Base-by-base conservation (phyloP, 192 early-diverging fungal genomes). In the Chytriomyces hyalinus region DNA sequence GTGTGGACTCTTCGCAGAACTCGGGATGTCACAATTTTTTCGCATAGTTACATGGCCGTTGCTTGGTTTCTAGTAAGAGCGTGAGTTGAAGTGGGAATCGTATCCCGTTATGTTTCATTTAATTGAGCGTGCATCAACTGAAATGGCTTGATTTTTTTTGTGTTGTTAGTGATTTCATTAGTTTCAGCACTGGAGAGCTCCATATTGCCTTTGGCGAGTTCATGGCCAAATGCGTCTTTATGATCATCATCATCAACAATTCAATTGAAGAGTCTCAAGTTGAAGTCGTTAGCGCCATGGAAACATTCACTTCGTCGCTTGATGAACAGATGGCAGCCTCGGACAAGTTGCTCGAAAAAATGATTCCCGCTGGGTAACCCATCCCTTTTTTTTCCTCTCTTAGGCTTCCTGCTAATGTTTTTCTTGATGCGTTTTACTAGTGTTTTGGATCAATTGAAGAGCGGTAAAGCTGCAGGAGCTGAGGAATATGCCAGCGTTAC, bases 191-290 rank as follows among this genome's bases (percentile, higher is more conserved):
- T 17, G 77, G 78, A 20, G 83, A 84, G 73, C 43, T 68, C 17
- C 50, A 48, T 22, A 80, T 78, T 63, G 49, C 61, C 36, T 13
- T 82, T 9, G 79, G 64, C 20, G 83, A 84, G 49, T 78, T 84
- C 49, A 13, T 67, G n/a, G 73, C 78, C 64, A 84, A 84, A 51
- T 76, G 75, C 22, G 76, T 82, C 22, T 67, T 84, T 13, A 85
- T 84, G 62, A 61, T 85, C 11, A 62, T 85, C 1, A 65, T 85
- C 24, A 78, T 83, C 26, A 85, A 85, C 75, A 68, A 81, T 49
- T 80, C 82, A 10, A 73, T 85, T 20, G 84, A 85, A 70, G 77
- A 84, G 59, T 67, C 74, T 22, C 84, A 85, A 65, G 46, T n/a
- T 62, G 77, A 81, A 49, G 51, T 45, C 3, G 76, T 86, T 10